Conservation (phyloP, 2,329 filamentous ascomycete species). For the Nemania sp. region DNA sequence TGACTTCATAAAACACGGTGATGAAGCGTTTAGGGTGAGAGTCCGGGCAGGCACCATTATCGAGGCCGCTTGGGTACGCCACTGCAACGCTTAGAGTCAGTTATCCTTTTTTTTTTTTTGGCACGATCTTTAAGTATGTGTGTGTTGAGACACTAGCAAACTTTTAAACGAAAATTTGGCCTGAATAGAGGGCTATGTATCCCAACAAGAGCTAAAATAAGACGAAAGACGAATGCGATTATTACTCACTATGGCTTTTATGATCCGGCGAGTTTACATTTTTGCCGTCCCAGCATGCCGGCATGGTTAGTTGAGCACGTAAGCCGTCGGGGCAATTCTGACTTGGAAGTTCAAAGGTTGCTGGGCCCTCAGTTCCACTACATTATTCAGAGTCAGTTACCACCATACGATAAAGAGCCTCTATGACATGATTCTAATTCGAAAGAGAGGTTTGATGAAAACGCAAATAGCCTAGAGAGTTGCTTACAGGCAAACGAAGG, state of each 20-base stretch:
- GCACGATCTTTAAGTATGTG: not conserved
- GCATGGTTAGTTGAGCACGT: conserved; percentile 68
- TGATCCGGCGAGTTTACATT: conserved; percentile 67
- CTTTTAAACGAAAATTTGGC: not conserved
- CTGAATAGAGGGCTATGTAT: not conserved
- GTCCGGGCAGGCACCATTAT: conserved; percentile 62
- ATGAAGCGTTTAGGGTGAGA: conserved; percentile 66
- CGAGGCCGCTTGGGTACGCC: conserved; percentile 60
- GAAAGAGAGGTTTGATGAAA: not conserved
- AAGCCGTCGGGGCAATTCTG: conserved; percentile 65
- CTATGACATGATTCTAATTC: not conserved
- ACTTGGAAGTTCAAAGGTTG: conserved; percentile 66
- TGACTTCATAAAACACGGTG: conserved; percentile 71
- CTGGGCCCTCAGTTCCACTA: conserved; percentile 55
- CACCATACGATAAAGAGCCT: not conserved
- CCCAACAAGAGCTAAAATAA: not conserved
- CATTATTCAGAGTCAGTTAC: not conserved
- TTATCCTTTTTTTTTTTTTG: not conserved
- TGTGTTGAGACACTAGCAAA: not conserved
- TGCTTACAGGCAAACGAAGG: conserved; percentile 63
- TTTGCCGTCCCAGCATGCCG: conserved; percentile 72
- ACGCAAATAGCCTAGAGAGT: not conserved
- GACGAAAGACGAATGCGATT: not conserved
- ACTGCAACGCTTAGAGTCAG: conserved; percentile 45
- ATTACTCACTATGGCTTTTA: conserved; percentile 58